Percentiles rank a stretch among this genome's conserved stretches.
Evolutionary conservation across 345 rosid genomes (phyloP).

Genomic region (Toxicodendron radicans): DNA sequence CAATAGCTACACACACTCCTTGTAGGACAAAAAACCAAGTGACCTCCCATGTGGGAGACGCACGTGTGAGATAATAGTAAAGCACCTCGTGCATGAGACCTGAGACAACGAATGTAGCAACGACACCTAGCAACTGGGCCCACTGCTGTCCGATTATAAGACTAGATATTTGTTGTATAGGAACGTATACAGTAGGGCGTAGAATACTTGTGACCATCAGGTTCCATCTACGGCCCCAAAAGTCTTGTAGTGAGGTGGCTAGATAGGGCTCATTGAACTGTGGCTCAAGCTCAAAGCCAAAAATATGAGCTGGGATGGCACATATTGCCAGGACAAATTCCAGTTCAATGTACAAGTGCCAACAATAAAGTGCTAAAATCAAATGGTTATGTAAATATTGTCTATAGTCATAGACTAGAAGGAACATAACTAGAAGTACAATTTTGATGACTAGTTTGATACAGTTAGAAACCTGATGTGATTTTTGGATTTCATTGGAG

Average conservation of each 20-base stretch:
- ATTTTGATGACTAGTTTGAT: constrained; percentile 35
- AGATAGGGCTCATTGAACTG: constrained; percentile 66
- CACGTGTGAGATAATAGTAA: constrained; percentile 40
- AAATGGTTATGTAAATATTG: constrained; percentile 27
- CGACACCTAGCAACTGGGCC: constrained; percentile 33
- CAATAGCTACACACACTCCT: constrained; percentile 38
- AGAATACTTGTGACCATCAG: constrained; percentile 53
- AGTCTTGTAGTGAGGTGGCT: constrained; percentile 75
- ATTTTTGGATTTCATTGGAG: neutral
- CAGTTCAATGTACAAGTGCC: constrained; percentile 43
- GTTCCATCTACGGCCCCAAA: constrained; percentile 86
- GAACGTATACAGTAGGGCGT: constrained; percentile 52
- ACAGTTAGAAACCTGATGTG: neutral
- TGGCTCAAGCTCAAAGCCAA: constrained; percentile 57
- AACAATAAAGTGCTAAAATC: constrained; percentile 36
- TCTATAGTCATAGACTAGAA: constrained; percentile 36
- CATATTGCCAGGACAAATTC: constrained; percentile 40
- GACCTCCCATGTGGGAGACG: constrained; percentile 75
- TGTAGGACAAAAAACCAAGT: constrained; percentile 64
- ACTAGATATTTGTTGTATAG: constrained; percentile 24
- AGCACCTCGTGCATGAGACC: constrained; percentile 64
- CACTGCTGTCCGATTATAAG: constrained; percentile 21
- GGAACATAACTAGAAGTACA: constrained; percentile 27
- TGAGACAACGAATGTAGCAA: constrained; percentile 51
- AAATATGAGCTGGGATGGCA: constrained; percentile 37